Evolutionary conservation across 2,329 filamentous ascomycete species (phyloP), one percentile per base, ranked within the genome.

Genomic region (Penicillium sp.): DNA sequence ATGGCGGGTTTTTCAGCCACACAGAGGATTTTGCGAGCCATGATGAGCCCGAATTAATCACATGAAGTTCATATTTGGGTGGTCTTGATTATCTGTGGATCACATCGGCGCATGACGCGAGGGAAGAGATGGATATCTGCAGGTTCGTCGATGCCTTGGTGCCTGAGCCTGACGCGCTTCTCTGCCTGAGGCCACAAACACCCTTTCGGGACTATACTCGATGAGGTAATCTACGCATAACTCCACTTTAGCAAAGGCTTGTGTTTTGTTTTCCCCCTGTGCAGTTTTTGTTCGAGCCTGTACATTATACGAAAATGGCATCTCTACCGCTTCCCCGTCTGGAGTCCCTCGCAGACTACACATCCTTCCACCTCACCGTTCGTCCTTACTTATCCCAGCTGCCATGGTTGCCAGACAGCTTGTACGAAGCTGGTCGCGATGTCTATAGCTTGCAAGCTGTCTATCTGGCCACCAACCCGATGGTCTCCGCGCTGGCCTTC

Each of bases 1-100:
- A 99, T 97, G 40, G 93, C 96, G 34, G 92, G 92, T 81, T 99
- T 92, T 74, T 92, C 89, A 56, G 89, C 89, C 62, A 92, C 88
- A 70, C 89, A 92, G 49, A 92, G 79, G 55, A 91, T 85, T 65
- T 81, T 84, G 51, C 71, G 73, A 57, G 71, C 71, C 76, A 77
- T 78, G 44, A 54, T n/a, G 29, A 56, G 38, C 45, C 46, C 52
- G 47, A 34, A 21, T 16, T 49, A 36, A 51, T 58, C 55, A 54
- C 42, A 51, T 36, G 14, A 21, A 22, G 40, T 49, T 53, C 47
- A 56, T 58, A 54, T 36, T 50, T 21, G 50, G 43, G 39, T 42
- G 43, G 31, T 24, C 43, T 51, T 47, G 43, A 43, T 36, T 47
- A 42, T 56, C 44, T 34, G 38, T 52, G 47, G 48, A 47, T 46